Base-by-base conservation (phyloP, 495 filamentous ascomycete species). In the Astrocystis sublimbata region DNA sequence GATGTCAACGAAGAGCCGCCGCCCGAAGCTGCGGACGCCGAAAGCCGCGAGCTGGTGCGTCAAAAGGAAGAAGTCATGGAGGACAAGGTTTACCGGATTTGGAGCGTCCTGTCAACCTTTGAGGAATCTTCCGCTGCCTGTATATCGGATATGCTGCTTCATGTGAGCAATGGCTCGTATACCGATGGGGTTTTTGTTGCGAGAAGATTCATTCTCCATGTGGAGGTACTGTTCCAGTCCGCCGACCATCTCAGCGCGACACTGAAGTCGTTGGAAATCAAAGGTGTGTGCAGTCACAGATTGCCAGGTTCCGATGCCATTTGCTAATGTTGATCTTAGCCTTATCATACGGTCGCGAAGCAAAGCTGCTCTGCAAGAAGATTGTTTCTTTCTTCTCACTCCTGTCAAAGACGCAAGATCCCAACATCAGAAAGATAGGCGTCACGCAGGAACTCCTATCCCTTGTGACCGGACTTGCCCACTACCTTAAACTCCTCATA, bases 91-190 rank as follows among this genome's bases (percentile, higher is more conserved):
- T 96, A 96, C 73, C 89, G 87, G 68, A 99, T 99, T 57, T 99
- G 96, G 96, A 96, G 92, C 71, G 94, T 96, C 17, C 82, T 99
- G 1, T 97, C 94, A 6, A 90, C 91, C 13, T 99, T 97, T 67
- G 96, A 99, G 72, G 96, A 99, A 73, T 96, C 93, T 1, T 97
- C 93, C 8, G 96, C 96, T 12, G 92, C 92, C 17, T 98, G 96
- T 77, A 99, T 99, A 61, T 98, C 96, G 5, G 96, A 99, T 69
- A 99, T 99, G 96, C 88, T 99, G 28, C 82, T 99, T 46, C 93
- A 99, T 73, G 96, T 99, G 45, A 98, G 96, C 81, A 99, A 99
- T 73, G 96, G 94, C 6, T 92, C 90, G 12, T 98, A 97, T 75
- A 80, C 97, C 54, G 92, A 97, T 72, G 94, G 96, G 13, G 92